Evolutionary conservation across 1,284 basidiomycete species (phyloP).

Genomic region (Ceraceosorus guamensis): DNA sequence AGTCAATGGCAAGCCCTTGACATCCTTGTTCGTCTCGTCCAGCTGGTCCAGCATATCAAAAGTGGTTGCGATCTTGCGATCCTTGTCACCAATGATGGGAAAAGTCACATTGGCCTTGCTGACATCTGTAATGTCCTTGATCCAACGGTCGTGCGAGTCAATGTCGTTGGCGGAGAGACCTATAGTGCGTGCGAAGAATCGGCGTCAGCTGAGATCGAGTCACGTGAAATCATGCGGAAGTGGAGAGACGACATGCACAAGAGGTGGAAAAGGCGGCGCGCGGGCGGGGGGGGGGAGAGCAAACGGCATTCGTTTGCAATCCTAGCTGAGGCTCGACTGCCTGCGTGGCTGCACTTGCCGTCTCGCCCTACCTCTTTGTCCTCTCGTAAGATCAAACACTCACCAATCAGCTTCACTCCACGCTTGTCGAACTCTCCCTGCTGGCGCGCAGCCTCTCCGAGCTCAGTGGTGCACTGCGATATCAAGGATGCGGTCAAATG

Average conservation of each 20-base stretch:
- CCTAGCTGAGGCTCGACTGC: too few relatives aligned
- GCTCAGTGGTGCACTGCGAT: constrained; percentile 67
- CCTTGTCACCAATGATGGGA: constrained; percentile 91
- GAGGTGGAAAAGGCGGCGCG: too few relatives aligned
- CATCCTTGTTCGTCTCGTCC: constrained; percentile 88
- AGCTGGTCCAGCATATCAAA: constrained; percentile 96
- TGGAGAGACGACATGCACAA: too few relatives aligned
- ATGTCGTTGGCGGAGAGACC: constrained; percentile 90
- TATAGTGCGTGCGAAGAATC: constrained; percentile 53
- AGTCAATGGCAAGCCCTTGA: constrained; percentile 68
- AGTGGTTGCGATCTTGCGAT: constrained; percentile 66
- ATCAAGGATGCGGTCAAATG: background rate
- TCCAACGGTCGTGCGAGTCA: constrained; percentile 72
- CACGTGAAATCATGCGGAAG: too few relatives aligned
- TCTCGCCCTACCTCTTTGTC: too few relatives aligned
- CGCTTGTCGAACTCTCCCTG: constrained; percentile 76
- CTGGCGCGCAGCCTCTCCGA: constrained; percentile 85
- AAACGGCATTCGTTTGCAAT: too few relatives aligned
- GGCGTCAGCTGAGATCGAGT: too few relatives aligned
- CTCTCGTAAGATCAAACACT: background rate
- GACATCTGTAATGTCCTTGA: constrained; percentile 73
- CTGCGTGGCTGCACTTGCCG: background rate
- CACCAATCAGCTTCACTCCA: constrained; percentile 64
- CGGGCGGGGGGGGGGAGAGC: too few relatives aligned
- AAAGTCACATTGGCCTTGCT: constrained; percentile 70